A percentile compares a stretch with the other conserved stretches of the same genome.
phyloP scores from a whole-genome alignment of 352 stramenopile genomes.

The Globisporangium sylvaticum region DNA sequence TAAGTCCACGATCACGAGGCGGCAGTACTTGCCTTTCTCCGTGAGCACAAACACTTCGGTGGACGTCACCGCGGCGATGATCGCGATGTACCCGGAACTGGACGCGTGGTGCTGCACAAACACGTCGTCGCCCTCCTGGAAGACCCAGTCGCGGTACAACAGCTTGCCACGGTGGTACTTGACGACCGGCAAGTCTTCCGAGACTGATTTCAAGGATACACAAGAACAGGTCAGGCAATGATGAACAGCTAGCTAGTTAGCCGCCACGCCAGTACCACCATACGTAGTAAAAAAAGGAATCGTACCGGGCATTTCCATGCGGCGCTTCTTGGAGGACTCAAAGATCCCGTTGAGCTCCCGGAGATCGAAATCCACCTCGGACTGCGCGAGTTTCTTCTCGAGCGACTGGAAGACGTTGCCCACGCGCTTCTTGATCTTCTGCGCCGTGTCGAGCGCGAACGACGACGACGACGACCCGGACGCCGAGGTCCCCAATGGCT shows the following conservation, averaged over 20 bases:
- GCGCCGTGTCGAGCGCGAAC: conserved; percentile 42
- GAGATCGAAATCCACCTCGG: conserved; percentile 68
- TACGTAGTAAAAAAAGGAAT: conserved; percentile 7
- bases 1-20: conserved; percentile 74
- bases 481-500: background rate
- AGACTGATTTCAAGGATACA: conserved; percentile 22
- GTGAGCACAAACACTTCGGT: conserved; percentile 76
- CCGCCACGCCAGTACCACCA: background rate
- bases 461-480: background rate
- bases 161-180: conserved; percentile 76
- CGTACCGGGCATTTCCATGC: conserved; percentile 37
- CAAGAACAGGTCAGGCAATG: background rate
- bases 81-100: conserved; percentile 57
- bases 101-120: conserved; percentile 60
- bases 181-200: conserved; percentile 35
- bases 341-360: conserved; percentile 49
- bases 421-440: conserved; percentile 70
- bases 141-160: conserved; percentile 70
- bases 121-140: conserved; percentile 78
- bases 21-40: conserved; percentile 75
- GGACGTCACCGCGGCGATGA: conserved; percentile 64
- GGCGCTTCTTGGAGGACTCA: conserved; percentile 61
- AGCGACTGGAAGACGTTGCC: conserved; percentile 66
- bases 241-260: background rate
- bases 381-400: conserved; percentile 67